Base-by-base conservation (phyloP, 1,139 yeast genomes). In the Spathaspora sp. region DNA sequence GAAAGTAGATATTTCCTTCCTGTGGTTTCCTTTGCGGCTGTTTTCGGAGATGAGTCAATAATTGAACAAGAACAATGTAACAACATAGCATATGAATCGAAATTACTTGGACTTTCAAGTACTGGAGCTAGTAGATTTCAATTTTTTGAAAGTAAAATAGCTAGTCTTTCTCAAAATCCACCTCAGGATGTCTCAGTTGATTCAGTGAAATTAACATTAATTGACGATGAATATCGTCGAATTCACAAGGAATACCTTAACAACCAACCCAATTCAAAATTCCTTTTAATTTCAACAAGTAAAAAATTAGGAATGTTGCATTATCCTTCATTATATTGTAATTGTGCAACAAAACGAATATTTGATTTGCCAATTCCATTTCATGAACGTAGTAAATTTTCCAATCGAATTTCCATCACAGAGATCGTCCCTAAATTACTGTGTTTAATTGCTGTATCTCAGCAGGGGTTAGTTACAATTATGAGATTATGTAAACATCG, bases 391-490 rank as follows among this genome's bases (percentile, higher is more conserved):
- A 61, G 69, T n/a, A 63, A 59, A 43, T 67, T 60, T 51, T 63
- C 78, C 34, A 79, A 83, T 54, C 61, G 90, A 41, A 63, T 84
- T 9, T 80, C 83, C 26, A 71, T 85, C 2, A 65, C 78, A 1
- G 60, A 65, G 20, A 53, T 80, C 4, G 72, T 85, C 1, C 84
- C 85, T 0, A 80, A 79, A 48, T 58, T 85, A 4, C 76, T 76
- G 49, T 77, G 83, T 34, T 66, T 78, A 17, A 63, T 83, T 4
- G 80, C 75, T 0, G 84, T 76, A 0, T 68, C 84, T 0, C 89
- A 84, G 51, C 75, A 76, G 43, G 89, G 90, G 0, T 59, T 76
- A n/a, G 74, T 82, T 5, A 63, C 84, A 0, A 62, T 85, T 0
- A 74, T 83, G 63, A 61, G 91, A 37, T 58, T 85, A 38, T 82